A percentile compares a stretch with the other conserved stretches of the same genome.
Evolutionary conservation across 139 green algal species (phyloP).

Genomic region (Chlamydomonas incerta): DNA sequence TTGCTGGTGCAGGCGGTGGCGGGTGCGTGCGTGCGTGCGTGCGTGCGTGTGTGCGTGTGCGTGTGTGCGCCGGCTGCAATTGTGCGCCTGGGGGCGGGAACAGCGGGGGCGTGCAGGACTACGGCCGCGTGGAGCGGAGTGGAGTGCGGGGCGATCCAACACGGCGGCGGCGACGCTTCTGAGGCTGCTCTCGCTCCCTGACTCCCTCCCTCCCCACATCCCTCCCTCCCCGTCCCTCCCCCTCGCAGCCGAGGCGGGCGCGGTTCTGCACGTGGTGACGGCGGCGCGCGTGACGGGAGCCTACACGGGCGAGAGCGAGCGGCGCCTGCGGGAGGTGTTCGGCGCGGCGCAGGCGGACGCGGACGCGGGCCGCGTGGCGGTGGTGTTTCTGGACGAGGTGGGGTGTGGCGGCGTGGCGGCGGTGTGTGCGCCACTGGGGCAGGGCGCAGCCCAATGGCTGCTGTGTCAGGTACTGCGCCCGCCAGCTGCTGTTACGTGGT

Average conservation of each 20-base stretch:
- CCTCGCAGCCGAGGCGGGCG: constrained; percentile 68
- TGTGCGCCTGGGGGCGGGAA: no score
- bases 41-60: neutral
- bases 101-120: no score
- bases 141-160: no score
- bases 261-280: constrained; percentile 70
- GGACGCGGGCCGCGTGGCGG: constrained; percentile 50
- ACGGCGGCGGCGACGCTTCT: no score
- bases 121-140: no score
- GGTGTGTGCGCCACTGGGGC: neutral
- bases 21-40: constrained; percentile 56
- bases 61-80: no score
- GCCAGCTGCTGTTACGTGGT: no score
- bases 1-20: constrained; percentile 92
- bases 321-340: constrained; percentile 86
- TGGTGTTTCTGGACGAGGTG: constrained; percentile 94
- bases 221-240: no score
- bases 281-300: constrained; percentile 77
- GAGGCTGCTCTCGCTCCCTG: no score
- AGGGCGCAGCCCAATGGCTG: no score
- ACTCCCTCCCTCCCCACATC: no score
- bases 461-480: no score
- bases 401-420: neutral
- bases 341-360: constrained; percentile 67
- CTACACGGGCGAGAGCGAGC: constrained; percentile 90